Conservation (phyloP, 2,329 filamentous ascomycete genomes). For the Corniculantispora saksenae region DNA sequence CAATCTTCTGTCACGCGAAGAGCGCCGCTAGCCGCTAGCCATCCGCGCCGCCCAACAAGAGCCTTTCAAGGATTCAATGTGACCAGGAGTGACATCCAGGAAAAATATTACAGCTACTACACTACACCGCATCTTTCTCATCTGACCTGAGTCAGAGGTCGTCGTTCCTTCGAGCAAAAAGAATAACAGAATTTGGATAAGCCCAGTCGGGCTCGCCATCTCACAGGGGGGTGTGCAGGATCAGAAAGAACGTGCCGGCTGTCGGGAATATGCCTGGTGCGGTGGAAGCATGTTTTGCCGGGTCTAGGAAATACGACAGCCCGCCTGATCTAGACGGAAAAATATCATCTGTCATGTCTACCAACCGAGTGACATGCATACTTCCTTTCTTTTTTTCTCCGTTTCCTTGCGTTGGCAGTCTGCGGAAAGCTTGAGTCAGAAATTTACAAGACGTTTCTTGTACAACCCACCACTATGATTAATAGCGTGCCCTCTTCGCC, state of each 20-base stretch:
- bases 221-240: neutral
- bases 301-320: neutral
- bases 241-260: neutral
- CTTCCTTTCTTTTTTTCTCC: neutral
- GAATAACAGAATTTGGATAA: neutral
- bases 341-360: neutral
- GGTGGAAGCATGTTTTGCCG: neutral
- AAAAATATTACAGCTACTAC: too few relatives aligned
- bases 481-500: neutral
- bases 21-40: neutral
- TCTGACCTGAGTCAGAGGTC: neutral
- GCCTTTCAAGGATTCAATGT: neutral
- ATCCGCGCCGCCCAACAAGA: neutral
- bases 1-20: neutral
- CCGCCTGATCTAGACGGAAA: neutral
- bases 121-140: neutral
- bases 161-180: neutral
- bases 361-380: neutral
- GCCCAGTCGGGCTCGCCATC: neutral
- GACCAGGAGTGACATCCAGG: neutral
- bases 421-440: constrained; percentile 8
- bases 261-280: neutral
- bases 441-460: neutral
- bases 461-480: constrained; percentile 3
- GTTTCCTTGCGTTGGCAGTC: neutral